Evolutionary conservation across 768 basidiomycete genomes (phyloP), one percentile per base, ranked within the genome.

Genomic region (Kwoniella sp.): DNA sequence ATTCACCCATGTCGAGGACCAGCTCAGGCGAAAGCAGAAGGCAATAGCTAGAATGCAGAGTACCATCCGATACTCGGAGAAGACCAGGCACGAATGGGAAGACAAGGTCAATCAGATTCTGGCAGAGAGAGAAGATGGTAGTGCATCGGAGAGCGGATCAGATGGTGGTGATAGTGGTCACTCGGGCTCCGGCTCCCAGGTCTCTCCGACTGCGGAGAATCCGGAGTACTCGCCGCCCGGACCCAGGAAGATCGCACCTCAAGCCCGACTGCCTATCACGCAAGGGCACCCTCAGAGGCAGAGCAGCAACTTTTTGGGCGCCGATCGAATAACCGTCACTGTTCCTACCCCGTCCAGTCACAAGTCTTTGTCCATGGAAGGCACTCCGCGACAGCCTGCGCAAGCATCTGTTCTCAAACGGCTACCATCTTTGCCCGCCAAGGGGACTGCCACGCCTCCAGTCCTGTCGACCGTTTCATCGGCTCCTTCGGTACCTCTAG

Each of bases 71-170:
- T 98, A 98, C 74, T 85, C 90, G 33, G 95, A 98, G 78, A 93
- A 92, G 77, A 88, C 95, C 26, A 84, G 93, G 78, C 86, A 86
- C 64, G 95, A 98, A 76, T 98, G 93, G 92, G 87, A 96, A 75
- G 86, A 88, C 66, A 84, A 82, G 62, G 85, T 95, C 12, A 85
- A 83, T 55, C 80, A 82, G 62, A 80, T 79, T 34, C 74, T 92
- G 28, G 76, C 78, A 23, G 81, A 83, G 15, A 82, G 81, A 15
- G 83, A 81, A 7, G 83, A 82, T 36, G 36, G 77, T 69, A 37
- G 72, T 76, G 42, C 76, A 78, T 47, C 69, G n/a, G 67, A 69
- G 77, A 77, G 28, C 79, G 77, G 32, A 75, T 76, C 27, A 29
- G 68, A 65, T 29, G 62, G 49, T 70, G 77, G 37, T 37, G 63